phyloP scores from a whole-genome alignment of 345 rosid genomes.

The Abelmoschus esculentus region DNA sequence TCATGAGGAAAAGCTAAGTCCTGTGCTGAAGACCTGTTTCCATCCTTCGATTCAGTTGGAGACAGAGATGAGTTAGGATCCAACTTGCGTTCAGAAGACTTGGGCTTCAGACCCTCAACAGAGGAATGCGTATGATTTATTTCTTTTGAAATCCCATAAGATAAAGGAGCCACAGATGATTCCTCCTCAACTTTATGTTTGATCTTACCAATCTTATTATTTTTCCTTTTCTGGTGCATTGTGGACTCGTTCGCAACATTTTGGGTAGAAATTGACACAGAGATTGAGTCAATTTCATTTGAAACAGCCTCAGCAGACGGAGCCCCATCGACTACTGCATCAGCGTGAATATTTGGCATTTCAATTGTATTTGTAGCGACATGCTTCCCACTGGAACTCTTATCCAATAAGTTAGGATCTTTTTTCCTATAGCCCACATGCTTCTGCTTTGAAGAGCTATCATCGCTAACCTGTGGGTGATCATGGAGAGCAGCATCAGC shows the following conservation, averaged over 20 bases:
- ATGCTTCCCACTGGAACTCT: slow-evolving; percentile 29
- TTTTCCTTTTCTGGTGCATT: slow-evolving; percentile 46
- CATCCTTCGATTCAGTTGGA: slow-evolving; percentile 30
- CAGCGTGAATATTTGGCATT: slow-evolving; percentile 21
- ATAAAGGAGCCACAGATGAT: slow-evolving; percentile 24
- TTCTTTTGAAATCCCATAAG: slow-evolving; percentile 30
- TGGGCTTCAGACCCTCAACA: slow-evolving; percentile 32
- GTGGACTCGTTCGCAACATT: slow-evolving; percentile 36
- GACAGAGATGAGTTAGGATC: slow-evolving; percentile 22
- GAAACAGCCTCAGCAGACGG: slow-evolving; percentile 24
- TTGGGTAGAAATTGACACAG: slow-evolving; percentile 29
- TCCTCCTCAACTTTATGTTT: slow-evolving; percentile 59
- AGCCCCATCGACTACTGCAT: slow-evolving; percentile 24
- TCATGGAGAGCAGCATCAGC: slow-evolving; percentile 24
- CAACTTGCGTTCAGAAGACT: slow-evolving; percentile 33
- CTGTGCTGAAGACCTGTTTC: slow-evolving; percentile 41
- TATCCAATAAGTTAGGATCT: slow-evolving; percentile 35
- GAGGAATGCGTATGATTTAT: slow-evolving; percentile 20
- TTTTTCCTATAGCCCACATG: slow-evolving; percentile 45
- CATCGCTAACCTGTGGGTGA: slow-evolving; percentile 28
- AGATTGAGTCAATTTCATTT: slow-evolving; percentile 27
- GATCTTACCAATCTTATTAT: slow-evolving; percentile 47
- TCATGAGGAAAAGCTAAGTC: slow-evolving; percentile 39
- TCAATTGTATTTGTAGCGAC: slow-evolving; percentile 21
- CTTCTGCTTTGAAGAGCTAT: slow-evolving; percentile 42